phyloP scores from a whole-genome alignment of 495 filamentous ascomycete species.

The Chaetomium cochliodes region DNA sequence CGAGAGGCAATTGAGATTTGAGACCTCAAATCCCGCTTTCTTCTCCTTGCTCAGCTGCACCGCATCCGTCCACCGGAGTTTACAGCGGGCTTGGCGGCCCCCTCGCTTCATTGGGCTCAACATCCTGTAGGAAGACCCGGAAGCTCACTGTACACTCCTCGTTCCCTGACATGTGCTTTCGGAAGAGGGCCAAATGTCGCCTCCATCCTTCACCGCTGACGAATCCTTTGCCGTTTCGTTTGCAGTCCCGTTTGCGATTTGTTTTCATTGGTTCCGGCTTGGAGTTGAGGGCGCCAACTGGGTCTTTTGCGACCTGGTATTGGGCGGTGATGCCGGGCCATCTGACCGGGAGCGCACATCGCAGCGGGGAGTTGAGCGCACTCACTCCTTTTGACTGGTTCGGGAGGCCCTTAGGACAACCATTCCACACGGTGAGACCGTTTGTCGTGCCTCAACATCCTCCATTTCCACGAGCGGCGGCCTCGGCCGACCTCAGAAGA shows the following conservation, averaged over 20 bases:
- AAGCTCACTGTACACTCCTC: not conserved
- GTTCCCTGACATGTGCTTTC: constrained; percentile 10
- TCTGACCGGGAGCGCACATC: constrained; percentile 1
- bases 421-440: constrained; percentile 1
- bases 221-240: constrained; percentile 1
- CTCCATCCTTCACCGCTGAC: constrained; percentile 1
- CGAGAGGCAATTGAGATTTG: not conserved
- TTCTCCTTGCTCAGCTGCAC: not conserved
- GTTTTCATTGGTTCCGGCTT: not conserved
- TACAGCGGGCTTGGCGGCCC: not conserved
- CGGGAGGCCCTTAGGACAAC: not conserved
- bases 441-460: not conserved
- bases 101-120: not conserved
- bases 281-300: constrained; percentile 1
- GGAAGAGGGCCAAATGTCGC: not conserved
- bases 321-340: constrained; percentile 6
- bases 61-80: not conserved
- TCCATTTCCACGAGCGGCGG: not conserved
- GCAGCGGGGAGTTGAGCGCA: not conserved
- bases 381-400: not conserved
- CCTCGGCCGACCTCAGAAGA: not conserved
- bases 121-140: constrained; percentile 4
- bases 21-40: not conserved
- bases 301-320: not conserved
- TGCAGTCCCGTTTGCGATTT: not conserved